These are phyloP conservation scores for Psilocybe mexicana DNA, from an alignment of 1,284 basidiomycete genomes.

Conservation along the genomic window DNA sequence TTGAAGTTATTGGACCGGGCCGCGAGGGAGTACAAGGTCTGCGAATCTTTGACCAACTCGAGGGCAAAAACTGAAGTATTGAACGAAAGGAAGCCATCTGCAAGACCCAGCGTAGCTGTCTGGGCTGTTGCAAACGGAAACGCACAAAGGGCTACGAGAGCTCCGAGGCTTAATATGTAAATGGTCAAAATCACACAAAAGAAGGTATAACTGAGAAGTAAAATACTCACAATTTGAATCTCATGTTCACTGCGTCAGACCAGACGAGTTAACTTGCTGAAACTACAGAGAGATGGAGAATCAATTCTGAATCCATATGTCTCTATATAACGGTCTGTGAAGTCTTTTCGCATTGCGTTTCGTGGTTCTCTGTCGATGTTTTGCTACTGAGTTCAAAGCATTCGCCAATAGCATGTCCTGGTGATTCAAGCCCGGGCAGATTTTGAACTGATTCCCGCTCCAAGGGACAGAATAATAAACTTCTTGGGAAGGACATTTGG, in stretches of 20 bases:
- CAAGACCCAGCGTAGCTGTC: conserved; percentile 28
- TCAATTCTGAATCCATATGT: background rate
- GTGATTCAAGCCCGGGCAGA: too few relatives aligned
- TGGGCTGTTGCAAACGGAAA: conserved; percentile 14
- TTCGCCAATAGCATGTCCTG: too few relatives aligned
- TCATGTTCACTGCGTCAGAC: background rate
- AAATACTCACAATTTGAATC: background rate
- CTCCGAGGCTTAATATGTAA: background rate
- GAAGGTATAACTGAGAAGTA: background rate
- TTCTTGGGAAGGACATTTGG: too few relatives aligned
- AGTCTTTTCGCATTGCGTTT: background rate
- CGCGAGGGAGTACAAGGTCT: conserved; percentile 54
- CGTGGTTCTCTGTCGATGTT: background rate
- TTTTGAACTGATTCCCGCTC: too few relatives aligned
- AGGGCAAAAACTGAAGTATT: conserved; percentile 45
- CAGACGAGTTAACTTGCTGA: background rate
- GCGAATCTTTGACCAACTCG: conserved; percentile 57
- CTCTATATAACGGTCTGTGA: background rate
- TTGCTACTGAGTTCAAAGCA: background rate
- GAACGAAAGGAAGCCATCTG: conserved; percentile 49
- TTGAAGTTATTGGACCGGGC: conserved; percentile 42
- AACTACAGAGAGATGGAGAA: background rate
- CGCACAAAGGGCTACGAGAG: background rate
- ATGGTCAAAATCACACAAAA: background rate
- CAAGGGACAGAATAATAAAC: too few relatives aligned